Evolutionary conservation across 208 protist species (phyloP).

Genomic region (Leishmania guyanensis): DNA sequence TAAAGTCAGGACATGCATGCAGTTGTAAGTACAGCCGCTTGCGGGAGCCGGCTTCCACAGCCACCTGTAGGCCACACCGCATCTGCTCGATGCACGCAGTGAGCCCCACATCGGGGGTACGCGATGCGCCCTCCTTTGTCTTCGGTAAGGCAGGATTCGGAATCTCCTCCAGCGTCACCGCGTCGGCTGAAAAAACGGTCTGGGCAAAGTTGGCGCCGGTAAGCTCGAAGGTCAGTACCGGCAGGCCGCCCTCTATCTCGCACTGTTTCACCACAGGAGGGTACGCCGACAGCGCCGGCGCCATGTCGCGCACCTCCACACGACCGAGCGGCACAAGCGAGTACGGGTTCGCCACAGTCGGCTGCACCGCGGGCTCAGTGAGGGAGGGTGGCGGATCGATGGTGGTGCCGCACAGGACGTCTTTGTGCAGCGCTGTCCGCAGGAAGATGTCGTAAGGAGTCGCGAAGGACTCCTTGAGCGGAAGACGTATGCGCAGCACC

Average conservation of each 20-base stretch:
- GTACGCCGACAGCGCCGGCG: conserved; percentile 40
- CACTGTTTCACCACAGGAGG: conserved; percentile 82
- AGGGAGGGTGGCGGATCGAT: conserved; percentile 35
- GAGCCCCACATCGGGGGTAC: conserved; percentile 53
- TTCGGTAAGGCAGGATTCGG: conserved; percentile 47
- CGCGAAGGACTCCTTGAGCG: conserved; percentile 47
- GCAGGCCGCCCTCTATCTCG: conserved; percentile 82
- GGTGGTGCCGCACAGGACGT: conserved; percentile 74
- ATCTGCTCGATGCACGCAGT: conserved; percentile 61
- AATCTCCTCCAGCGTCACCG: conserved; percentile 71
- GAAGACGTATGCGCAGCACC: conserved; percentile 69
- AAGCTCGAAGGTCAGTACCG: conserved; percentile 63
- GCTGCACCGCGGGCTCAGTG: conserved; percentile 7
- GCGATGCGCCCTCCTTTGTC: neutral
- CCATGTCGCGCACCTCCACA: conserved; percentile 65
- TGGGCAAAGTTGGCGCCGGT: conserved; percentile 49
- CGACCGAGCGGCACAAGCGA: conserved; percentile 64
- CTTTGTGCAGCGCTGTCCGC: conserved; percentile 82
- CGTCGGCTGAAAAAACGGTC: conserved; percentile 27
- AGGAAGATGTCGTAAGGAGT: conserved; percentile 73
- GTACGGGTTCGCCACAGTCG: conserved; percentile 38
- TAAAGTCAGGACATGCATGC: conserved; percentile 63
- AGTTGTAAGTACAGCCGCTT: conserved; percentile 78
- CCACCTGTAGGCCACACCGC: conserved; percentile 42
- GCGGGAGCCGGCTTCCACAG: conserved; percentile 34